phyloP scores from a whole-genome alignment of 2,329 filamentous ascomycete species.

The Neocucurbitaria cava region DNA sequence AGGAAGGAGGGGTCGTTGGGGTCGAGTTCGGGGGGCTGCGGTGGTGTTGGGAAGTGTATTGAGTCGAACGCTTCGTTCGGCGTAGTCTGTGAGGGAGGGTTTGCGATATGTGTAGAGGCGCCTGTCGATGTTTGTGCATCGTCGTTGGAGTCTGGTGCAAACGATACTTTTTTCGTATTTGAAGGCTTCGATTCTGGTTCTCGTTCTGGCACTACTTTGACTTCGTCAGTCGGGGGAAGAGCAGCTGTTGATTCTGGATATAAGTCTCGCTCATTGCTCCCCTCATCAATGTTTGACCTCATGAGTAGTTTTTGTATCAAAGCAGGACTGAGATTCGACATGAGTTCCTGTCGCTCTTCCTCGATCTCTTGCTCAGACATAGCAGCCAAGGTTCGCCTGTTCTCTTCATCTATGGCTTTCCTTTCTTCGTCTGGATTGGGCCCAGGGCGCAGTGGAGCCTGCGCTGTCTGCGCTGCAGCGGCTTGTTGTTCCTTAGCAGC shows the following conservation, averaged over 20 bases:
- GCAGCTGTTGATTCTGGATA: constrained; percentile 13
- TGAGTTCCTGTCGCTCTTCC: constrained; percentile 79
- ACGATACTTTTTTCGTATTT: constrained; percentile 46
- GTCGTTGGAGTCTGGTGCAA: constrained; percentile 27
- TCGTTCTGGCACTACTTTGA: constrained; percentile 16
- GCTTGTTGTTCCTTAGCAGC: constrained; percentile 39
- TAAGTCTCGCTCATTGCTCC: constrained; percentile 52
- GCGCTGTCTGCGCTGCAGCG: constrained; percentile 12
- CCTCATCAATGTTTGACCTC: constrained; percentile 77
- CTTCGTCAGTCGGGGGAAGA: constrained; percentile 14
- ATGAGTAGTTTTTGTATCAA: constrained; percentile 79
- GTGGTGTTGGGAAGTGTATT: constrained; percentile 67
- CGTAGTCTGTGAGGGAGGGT: constrained; percentile 61
- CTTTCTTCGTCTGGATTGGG: constrained; percentile 64
- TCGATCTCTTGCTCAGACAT: constrained; percentile 88
- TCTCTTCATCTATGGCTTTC: constrained; percentile 81
- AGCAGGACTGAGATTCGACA: constrained; percentile 75
- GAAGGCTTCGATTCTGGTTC: constrained; percentile 16
- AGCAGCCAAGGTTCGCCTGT: constrained; percentile 71
- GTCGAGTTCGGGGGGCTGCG: constrained; percentile 74
- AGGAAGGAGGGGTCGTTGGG: constrained; percentile 85
- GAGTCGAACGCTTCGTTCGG: constrained; percentile 17
- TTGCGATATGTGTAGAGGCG: constrained; percentile 60
- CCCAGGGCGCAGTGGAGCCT: constrained; percentile 22
- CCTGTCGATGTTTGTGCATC: constrained; percentile 48